Percentiles rank a stretch among this genome's conserved stretches.
phyloP scores from a whole-genome alignment of 352 stramenopile species.

The Globisporangium nodosum region DNA sequence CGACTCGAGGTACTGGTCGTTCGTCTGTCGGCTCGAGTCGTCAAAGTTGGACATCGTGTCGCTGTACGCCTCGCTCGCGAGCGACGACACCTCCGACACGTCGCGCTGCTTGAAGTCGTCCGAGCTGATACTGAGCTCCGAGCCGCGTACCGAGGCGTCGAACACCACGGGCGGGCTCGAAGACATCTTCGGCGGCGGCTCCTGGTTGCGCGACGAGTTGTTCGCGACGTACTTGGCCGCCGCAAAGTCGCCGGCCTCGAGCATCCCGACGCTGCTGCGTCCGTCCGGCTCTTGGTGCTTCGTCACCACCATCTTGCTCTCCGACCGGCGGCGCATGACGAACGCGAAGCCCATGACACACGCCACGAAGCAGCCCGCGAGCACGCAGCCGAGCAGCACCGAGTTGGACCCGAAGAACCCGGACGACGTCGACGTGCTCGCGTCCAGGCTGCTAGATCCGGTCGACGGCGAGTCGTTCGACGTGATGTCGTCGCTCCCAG shows the following conservation, averaged over 20 bases:
- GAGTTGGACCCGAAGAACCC: constrained; percentile 20
- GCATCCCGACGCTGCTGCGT: constrained; percentile 27
- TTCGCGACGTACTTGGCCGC: constrained; percentile 35
- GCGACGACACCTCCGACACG: constrained; percentile 41
- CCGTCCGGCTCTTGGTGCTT: constrained; percentile 22
- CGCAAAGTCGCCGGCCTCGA: constrained; percentile 24
- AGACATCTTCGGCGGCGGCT: constrained; percentile 30
- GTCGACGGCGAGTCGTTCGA: neutral
- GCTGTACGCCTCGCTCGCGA: constrained; percentile 33
- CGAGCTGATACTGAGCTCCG: constrained; percentile 34
- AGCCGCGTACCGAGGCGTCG: constrained; percentile 32
- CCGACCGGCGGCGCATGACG: constrained; percentile 40
- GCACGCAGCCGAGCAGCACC: constrained; percentile 30
- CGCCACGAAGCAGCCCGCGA: constrained; percentile 29
- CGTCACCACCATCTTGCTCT: constrained; percentile 22
- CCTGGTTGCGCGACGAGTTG: constrained; percentile 39
- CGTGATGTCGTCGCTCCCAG: neutral
- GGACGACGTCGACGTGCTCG: constrained; percentile 6
- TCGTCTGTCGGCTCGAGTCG: constrained; percentile 32
- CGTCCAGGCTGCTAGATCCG: constrained; percentile 10
- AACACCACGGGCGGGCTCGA: constrained; percentile 28
- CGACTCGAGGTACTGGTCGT: constrained; percentile 33
- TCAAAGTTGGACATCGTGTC: constrained; percentile 53
- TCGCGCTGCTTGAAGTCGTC: constrained; percentile 24
- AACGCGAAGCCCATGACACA: constrained; percentile 31